A percentile compares a stretch with the other conserved stretches of the same genome.
Conservation (phyloP, 2,329 filamentous ascomycete species). For the Achaetomium macrosporum region DNA sequence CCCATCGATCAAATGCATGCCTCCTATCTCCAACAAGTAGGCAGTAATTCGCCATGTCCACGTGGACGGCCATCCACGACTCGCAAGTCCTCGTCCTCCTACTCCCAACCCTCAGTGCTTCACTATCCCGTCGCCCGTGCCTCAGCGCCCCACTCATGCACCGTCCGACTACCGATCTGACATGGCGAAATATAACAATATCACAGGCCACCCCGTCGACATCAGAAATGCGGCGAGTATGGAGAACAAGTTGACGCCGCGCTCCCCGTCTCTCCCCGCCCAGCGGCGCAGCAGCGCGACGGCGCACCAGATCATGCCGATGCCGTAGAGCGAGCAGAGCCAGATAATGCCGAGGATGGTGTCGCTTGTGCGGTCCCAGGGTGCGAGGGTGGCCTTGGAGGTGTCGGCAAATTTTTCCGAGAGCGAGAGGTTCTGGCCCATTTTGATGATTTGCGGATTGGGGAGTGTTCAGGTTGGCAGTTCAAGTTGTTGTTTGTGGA, state of each 20-base stretch:
- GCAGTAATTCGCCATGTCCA: no score
- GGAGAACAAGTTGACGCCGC: constrained; percentile 17
- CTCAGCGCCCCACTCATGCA: background rate
- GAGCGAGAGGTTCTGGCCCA: constrained; percentile 38
- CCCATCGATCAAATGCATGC: no score
- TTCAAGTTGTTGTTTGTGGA: background rate
- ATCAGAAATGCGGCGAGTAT: constrained; percentile 24
- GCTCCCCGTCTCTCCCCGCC: constrained; percentile 34
- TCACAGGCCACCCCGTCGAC: constrained; percentile 23
- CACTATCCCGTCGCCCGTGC: background rate
- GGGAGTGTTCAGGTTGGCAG: background rate
- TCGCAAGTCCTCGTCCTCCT: no score
- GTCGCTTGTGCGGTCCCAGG: constrained; percentile 28
- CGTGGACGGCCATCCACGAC: no score
- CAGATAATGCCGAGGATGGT: constrained; percentile 33
- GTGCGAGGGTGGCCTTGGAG: constrained; percentile 30
- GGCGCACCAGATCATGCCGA: constrained; percentile 39
- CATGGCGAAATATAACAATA: constrained; percentile 22
- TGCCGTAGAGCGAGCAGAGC: constrained; percentile 32
- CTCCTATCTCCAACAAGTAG: no score
- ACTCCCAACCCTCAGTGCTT: no score
- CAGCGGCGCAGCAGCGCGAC: constrained; percentile 39
- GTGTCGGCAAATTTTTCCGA: constrained; percentile 33
- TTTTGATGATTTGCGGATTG: constrained; percentile 21
- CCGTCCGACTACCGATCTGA: background rate